Evolutionary conservation across 169 alveolate genomes (phyloP).

Genomic region (Plasmodium chabaudi): DNA sequence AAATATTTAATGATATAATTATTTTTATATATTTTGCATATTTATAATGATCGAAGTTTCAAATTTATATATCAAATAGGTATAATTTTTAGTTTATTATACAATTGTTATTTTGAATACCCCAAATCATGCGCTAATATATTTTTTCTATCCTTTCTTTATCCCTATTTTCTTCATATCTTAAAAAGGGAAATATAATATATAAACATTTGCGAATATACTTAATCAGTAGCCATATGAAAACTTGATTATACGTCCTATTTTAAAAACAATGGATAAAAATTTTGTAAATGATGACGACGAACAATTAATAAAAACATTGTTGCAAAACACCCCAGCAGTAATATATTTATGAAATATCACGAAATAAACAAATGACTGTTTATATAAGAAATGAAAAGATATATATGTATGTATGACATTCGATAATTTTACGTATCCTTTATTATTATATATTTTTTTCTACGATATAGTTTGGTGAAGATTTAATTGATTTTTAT

Average conservation of each 20-base stretch:
- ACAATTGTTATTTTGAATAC: no score
- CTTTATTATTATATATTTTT: constrained; percentile 1
- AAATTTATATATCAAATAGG: no score
- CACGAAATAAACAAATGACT: not conserved
- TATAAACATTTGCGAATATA: no score
- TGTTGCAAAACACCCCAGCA: constrained; percentile 50
- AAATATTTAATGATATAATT: no score
- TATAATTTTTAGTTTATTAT: no score
- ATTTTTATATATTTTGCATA: no score
- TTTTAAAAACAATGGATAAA: constrained; percentile 59
- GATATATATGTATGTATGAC: not conserved
- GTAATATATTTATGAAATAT: constrained; percentile 15
- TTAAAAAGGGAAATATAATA: no score
- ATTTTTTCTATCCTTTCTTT: no score
- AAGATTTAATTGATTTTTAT: constrained; percentile 64
- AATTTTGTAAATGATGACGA: constrained; percentile 65
- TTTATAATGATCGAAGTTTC: no score
- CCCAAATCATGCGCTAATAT: no score
- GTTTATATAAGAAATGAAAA: not conserved
- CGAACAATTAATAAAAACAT: constrained; percentile 54
- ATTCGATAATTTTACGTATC: not conserved
- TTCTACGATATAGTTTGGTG: constrained; percentile 48
- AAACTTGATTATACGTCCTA: not conserved
- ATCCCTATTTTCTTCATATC: no score
- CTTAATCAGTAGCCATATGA: not conserved